phyloP scores from a whole-genome alignment of 2,329 filamentous ascomycete genomes.

The Corinectria fuckeliana region DNA sequence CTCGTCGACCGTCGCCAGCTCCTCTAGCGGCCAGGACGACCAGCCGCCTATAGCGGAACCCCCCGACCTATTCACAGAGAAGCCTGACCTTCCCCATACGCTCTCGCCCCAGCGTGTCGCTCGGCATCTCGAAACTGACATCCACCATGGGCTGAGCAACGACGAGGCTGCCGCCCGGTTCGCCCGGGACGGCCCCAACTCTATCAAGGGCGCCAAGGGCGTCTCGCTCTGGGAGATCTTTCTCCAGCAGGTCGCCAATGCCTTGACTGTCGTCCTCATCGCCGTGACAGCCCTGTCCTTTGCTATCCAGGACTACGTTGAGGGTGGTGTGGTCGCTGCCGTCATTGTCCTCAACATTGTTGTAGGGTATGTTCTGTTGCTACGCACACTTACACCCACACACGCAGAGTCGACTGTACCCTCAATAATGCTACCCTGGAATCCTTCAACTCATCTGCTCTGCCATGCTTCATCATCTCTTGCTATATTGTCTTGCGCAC shows the following conservation, averaged over 20 bases:
- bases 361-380: slow-evolving; percentile 59
- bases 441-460: slow-evolving; percentile 4
- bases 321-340: slow-evolving; percentile 67
- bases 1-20: slow-evolving; percentile 43
- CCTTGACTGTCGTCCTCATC: slow-evolving; percentile 75
- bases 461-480: slow-evolving; percentile 26
- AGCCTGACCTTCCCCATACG: slow-evolving; percentile 45
- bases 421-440: slow-evolving; percentile 26
- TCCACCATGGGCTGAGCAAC: slow-evolving; percentile 66
- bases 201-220: slow-evolving; percentile 73
- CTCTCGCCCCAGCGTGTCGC: slow-evolving; percentile 45
- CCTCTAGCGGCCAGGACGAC: slow-evolving; percentile 42
- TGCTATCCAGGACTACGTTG: slow-evolving; percentile 68
- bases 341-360: slow-evolving; percentile 72
- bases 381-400: slow-evolving; percentile 6
- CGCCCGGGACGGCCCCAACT: slow-evolving; percentile 71
- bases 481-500: slow-evolving; percentile 30
- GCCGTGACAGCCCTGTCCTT: slow-evolving; percentile 76
- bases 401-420: background rate
- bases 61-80: slow-evolving; percentile 46
- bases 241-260: slow-evolving; percentile 78
- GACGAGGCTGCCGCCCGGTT: slow-evolving; percentile 71
- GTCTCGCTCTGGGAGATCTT: slow-evolving; percentile 78
- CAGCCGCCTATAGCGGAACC: slow-evolving; percentile 49
- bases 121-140: slow-evolving; percentile 49